Base-by-base conservation (phyloP, 2,329 filamentous ascomycete species). In the Venturia nashicola region DNA sequence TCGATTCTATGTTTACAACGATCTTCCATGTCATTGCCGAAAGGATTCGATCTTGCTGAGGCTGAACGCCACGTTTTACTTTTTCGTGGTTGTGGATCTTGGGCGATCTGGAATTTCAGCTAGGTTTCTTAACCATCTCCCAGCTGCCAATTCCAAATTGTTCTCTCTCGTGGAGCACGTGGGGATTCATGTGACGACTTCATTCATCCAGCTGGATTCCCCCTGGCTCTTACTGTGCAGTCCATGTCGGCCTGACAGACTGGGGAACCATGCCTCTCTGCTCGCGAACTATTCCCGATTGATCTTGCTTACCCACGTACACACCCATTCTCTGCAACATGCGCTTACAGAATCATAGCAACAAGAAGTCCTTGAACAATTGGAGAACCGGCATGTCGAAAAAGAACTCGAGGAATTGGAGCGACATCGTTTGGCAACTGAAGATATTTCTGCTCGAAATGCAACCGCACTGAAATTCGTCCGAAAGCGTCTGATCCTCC, bases 381-480 rank as follows among this genome's bases (percentile, higher is more conserved):
- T 65, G 23, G 63, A 65, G 23, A 60, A 61, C 32, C 42, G 46
- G 43, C 59, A 63, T 65, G 43, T 48, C 44, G 57, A 48, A 14
- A 40, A 57, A 9, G 63, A 65, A 57, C 36, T 65, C 16, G 39
- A 32, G 18, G 34, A 62, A 23, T 5, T 46, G 32, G 59, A 65
- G 44, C 20, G 40, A 32, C 63, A 62, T 34, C 42, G 44, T 16
- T 23, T 40, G 23, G 59, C 23, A 39, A 54, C n/a, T 18, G 63
- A 48, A n/a, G 63, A 65, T 16, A 20, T 8, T 20, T 39, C 57
- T 32, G 46, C 46, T 12, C 40, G 59, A 7, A 65, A 65, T 62
- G 57, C 59, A 12, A 65, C 63, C 11, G 63, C 63, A 12, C 8
- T 65, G 23, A 65, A 65, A 51, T 48, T 64, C n/a, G 44, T 65